phyloP scores from a whole-genome alignment of 495 filamentous ascomycete genomes.

The Parachaetomium inaequale region DNA sequence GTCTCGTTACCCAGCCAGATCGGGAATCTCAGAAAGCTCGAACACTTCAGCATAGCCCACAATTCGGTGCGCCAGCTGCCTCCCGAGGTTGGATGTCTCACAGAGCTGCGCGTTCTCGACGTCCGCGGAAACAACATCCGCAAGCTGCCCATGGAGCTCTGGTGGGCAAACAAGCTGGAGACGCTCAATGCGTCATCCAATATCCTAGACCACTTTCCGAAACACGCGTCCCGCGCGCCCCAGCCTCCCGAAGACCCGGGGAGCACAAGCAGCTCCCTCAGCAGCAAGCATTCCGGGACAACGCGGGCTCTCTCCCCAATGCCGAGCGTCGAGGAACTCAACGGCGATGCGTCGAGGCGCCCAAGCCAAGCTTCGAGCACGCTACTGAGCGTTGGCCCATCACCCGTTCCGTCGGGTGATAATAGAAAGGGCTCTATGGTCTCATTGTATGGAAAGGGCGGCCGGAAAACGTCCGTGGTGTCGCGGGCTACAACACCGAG shows the following conservation, averaged over 20 bases:
- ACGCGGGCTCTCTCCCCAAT: conserved; percentile 53
- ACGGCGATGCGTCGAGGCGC: conserved; percentile 67
- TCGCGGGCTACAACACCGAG: conserved; percentile 55
- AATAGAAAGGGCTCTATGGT: conserved; percentile 78
- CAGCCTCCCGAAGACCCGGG: conserved; percentile 50
- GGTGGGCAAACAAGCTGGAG: conserved; percentile 84
- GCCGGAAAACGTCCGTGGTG: conserved; percentile 78
- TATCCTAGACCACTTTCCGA: conserved; percentile 83
- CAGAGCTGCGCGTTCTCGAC: conserved; percentile 79
- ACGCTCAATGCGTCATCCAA: conserved; percentile 95
- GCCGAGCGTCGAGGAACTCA: conserved; percentile 75
- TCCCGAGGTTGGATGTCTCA: conserved; percentile 76
- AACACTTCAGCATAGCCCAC: conserved; percentile 88
- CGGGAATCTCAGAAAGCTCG: conserved; percentile 75
- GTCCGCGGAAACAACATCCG: conserved; percentile 88
- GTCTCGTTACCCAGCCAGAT: conserved; percentile 80
- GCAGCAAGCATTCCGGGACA: conserved; percentile 46
- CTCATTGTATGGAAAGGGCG: conserved; percentile 69
- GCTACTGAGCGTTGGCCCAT: conserved; percentile 67
- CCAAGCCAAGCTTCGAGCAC: conserved; percentile 81
- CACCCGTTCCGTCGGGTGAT: conserved; percentile 55
- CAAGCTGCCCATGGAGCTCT: conserved; percentile 83
- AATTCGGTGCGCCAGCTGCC: conserved; percentile 83
- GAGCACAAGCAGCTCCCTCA: conserved; percentile 26
- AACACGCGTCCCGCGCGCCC: conserved; percentile 63